Percentiles rank a stretch among this genome's conserved stretches.
phyloP scores from a whole-genome alignment of 495 filamentous ascomycete genomes.

The Hypoxylon fuscum region DNA sequence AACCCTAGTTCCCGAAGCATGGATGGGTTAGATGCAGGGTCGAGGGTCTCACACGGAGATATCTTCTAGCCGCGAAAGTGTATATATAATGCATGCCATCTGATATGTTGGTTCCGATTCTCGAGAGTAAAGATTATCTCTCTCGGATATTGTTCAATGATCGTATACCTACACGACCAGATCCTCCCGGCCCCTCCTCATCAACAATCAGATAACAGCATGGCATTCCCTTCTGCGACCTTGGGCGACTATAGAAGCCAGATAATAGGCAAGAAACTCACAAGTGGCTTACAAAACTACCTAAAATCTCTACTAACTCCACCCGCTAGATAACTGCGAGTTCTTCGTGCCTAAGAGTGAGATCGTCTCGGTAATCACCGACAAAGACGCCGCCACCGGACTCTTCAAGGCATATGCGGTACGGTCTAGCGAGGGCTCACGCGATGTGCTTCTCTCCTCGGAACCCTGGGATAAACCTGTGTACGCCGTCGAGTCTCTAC shows the following conservation, averaged over 20 bases:
- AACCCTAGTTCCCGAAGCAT: conserved; percentile 15
- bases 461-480: conserved; percentile 32
- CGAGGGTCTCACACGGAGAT: conserved; percentile 20
- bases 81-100: conserved; percentile 32
- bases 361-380: conserved; percentile 44
- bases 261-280: conserved; percentile 33
- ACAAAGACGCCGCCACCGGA: conserved; percentile 43
- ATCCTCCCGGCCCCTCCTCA: neutral
- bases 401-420: conserved; percentile 48
- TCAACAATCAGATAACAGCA: conserved; percentile 17
- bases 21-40: conserved; percentile 21
- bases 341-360: conserved; percentile 46
- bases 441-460: conserved; percentile 46
- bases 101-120: conserved; percentile 13
- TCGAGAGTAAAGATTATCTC: conserved; percentile 19
- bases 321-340: conserved; percentile 49
- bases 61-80: conserved; percentile 3
- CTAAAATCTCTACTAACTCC: conserved; percentile 2
- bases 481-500: conserved; percentile 41
- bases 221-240: conserved; percentile 4
- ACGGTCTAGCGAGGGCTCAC: conserved; percentile 36
- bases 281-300: neutral
- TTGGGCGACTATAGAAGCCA: conserved; percentile 31
- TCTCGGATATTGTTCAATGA: conserved; percentile 25
- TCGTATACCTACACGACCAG: conserved; percentile 23